These are phyloP conservation scores for Arctostaphylos glauca DNA, from an alignment of 148 eudicot species.

Conservation along the genomic window DNA sequence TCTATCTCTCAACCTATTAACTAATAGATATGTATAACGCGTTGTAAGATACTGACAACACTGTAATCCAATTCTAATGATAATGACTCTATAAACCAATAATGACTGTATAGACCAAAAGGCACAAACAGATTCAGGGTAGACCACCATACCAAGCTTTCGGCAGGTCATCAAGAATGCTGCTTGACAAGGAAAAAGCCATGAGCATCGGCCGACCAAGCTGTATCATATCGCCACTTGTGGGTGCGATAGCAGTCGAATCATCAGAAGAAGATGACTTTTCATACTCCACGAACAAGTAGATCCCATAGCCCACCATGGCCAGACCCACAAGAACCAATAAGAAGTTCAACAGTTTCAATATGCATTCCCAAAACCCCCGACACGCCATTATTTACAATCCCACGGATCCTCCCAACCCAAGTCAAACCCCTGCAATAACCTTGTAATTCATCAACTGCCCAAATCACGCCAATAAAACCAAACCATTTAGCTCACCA, in stretches of 20 bases:
- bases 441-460: slow-evolving; percentile 14
- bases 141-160: slow-evolving; percentile 66
- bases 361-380: slow-evolving; percentile 73
- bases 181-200: slow-evolving; percentile 56
- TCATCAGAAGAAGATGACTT: slow-evolving; percentile 32
- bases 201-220: slow-evolving; percentile 82
- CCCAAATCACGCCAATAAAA: slow-evolving; percentile 1
- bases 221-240: slow-evolving; percentile 45
- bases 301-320: slow-evolving; percentile 83
- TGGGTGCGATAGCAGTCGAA: slow-evolving; percentile 31
- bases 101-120: background rate
- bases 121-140: background rate
- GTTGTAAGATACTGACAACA: background rate
- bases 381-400: slow-evolving; percentile 67
- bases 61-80: background rate
- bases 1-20: too few species aligned
- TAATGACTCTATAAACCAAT: background rate
- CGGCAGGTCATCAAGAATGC: slow-evolving; percentile 61
- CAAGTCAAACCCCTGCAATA: background rate
- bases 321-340: slow-evolving; percentile 73
- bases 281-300: slow-evolving; percentile 75
- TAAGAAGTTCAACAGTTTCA: slow-evolving; percentile 78
- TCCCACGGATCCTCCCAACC: slow-evolving; percentile 8
- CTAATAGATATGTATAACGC: background rate
- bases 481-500: background rate